Evolutionary conservation across 148 eudicot species (phyloP), one percentile per base, ranked within the genome.

Genomic region (Rhododendron mucronatum): DNA sequence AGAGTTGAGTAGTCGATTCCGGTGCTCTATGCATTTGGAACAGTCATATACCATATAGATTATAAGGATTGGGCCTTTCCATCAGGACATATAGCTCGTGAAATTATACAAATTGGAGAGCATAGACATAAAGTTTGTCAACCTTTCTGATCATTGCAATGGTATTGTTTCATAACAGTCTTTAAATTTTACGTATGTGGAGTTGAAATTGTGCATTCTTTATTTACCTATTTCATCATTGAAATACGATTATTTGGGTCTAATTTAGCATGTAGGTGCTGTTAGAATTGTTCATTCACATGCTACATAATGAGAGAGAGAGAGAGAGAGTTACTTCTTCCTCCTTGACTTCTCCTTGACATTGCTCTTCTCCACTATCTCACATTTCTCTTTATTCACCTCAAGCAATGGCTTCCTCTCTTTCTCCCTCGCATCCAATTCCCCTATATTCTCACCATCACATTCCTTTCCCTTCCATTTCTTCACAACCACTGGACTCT

Each of bases 361-460:
- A 83, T 76, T 86, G 82, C 86, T 87, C 80, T 84, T 91, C 87
- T 82, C 84, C 41, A 78, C 78, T 14, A 69, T 83, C 55, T 82
- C 93, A 78, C 39, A 48, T 67, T 85, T 93, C 74, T 88, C 95
- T 84, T 87, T 88, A 45, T 85, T 88, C 80, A 89, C 74, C 86
- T 91, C 92, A 81, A 92, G 87, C 90, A 94, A 90, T 44, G 96
- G 94, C 87, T 86, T 93, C 88, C 93, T 92, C 28, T 88, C 96
- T 86, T 91, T 90, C 47, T 88, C 89, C 57, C 53, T 65, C 41
- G 85, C 88, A 85, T 47, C 83, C 75, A 59, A 15, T 79, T 78
- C 81, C 77, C 76, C 81, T 71, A 26, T 51, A 67, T 63, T 80
- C 53, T 80, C 83, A 48, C 87, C 83, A 86, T 7, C 7, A 55